Conservation (phyloP, 192 early-diverging fungal species). For the Hyaloraphidium curvatum region DNA sequence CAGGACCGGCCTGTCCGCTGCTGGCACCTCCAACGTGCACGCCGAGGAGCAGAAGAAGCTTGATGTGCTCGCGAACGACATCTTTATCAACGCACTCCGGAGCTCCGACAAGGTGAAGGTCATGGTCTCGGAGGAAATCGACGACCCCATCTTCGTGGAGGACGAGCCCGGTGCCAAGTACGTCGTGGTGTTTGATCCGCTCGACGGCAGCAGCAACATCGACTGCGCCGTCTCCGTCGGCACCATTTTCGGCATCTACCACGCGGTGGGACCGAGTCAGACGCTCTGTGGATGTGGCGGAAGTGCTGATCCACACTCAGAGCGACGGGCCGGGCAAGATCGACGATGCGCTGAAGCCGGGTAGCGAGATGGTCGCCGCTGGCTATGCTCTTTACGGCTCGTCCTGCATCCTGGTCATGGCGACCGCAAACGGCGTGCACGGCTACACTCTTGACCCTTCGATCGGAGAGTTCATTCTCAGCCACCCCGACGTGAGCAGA, state of each 20-base stretch:
- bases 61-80: slow-evolving; percentile 92
- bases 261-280: slow-evolving; percentile 35
- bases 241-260: slow-evolving; percentile 97
- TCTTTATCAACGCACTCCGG: slow-evolving; percentile 86
- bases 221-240: slow-evolving; percentile 96
- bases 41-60: slow-evolving; percentile 93
- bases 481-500: slow-evolving; percentile 64
- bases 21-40: slow-evolving; percentile 76
- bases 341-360: slow-evolving; percentile 71
- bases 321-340: background rate
- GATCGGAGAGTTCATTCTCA: slow-evolving; percentile 94
- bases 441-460: slow-evolving; percentile 94
- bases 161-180: slow-evolving; percentile 65
- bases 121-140: slow-evolving; percentile 93
- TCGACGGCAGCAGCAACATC: slow-evolving; percentile 95
- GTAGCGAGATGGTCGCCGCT: slow-evolving; percentile 76
- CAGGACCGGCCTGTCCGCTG: background rate
- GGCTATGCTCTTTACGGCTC: slow-evolving; percentile 98
- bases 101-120: slow-evolving; percentile 77
- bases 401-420: slow-evolving; percentile 41
- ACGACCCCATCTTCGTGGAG: slow-evolving; percentile 77
- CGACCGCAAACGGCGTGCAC: slow-evolving; percentile 69
- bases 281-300: background rate
- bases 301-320: background rate
- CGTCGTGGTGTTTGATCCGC: slow-evolving; percentile 91